Conservation (phyloP, 352 stramenopile genomes). For the Phytophthora pistaciae region DNA sequence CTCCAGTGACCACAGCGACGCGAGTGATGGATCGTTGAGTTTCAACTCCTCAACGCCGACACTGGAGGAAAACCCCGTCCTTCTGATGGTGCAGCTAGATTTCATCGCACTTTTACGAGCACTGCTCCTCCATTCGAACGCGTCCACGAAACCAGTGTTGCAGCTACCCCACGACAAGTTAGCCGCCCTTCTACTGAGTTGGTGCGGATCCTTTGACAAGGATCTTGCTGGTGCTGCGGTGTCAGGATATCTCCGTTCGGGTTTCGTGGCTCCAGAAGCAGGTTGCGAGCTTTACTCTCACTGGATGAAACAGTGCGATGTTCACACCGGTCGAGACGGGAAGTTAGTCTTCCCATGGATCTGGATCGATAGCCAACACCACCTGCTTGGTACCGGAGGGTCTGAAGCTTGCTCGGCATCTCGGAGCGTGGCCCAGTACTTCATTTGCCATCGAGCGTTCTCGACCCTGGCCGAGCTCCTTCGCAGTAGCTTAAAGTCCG, state of each 20-base stretch:
- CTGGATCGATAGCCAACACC: slow-evolving; percentile 55
- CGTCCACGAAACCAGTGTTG: slow-evolving; percentile 8
- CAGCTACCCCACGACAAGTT: slow-evolving; percentile 37
- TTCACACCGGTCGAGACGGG: slow-evolving; percentile 40
- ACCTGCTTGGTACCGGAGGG: slow-evolving; percentile 3
- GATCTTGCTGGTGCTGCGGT: slow-evolving; percentile 41
- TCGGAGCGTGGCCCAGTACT: slow-evolving; percentile 36
- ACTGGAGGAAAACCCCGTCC: slow-evolving; percentile 26
- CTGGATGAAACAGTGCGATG: slow-evolving; percentile 61
- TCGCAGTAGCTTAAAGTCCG: slow-evolving; percentile 23
- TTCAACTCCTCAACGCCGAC: slow-evolving; percentile 12
- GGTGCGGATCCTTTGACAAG: slow-evolving; percentile 52
- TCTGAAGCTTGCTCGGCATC: slow-evolving; percentile 20
- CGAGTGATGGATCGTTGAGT: slow-evolving; percentile 14
- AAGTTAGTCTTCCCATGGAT: slow-evolving; percentile 46
- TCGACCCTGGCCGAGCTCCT: slow-evolving; percentile 35
- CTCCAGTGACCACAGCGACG: slow-evolving; percentile 10
- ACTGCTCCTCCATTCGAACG: slow-evolving; percentile 32
- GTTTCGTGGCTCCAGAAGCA: slow-evolving; percentile 38
- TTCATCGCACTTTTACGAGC: slow-evolving; percentile 52
- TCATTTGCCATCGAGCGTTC: slow-evolving; percentile 36
- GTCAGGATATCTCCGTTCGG: slow-evolving; percentile 26
- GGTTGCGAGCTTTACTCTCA: slow-evolving; percentile 29
- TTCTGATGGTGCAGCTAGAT: slow-evolving; percentile 79
- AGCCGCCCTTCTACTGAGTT: slow-evolving; percentile 40